phyloP scores from a whole-genome alignment of 1,284 basidiomycete genomes.

The Fomitopsis palustris region DNA sequence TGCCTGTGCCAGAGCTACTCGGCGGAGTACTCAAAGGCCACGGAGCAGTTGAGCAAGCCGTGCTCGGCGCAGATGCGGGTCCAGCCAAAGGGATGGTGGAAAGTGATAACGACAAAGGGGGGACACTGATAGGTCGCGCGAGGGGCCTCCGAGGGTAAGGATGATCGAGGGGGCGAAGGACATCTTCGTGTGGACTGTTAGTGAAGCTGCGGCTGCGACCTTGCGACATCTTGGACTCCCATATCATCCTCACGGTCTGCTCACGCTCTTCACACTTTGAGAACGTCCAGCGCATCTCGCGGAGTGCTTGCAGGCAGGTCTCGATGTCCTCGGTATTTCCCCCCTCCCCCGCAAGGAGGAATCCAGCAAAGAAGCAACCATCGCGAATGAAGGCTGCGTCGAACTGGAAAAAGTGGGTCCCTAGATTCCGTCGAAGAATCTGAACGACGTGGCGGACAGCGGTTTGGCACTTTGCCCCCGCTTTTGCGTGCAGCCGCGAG shows the following conservation, averaged over 20 bases:
- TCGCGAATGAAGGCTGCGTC: constrained; percentile 80
- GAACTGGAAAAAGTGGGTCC: constrained; percentile 67
- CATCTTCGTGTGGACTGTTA: constrained; percentile 20
- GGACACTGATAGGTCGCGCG: constrained; percentile 29
- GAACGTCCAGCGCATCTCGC: constrained; percentile 79
- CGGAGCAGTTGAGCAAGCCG: constrained; percentile 29
- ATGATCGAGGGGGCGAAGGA: constrained; percentile 16
- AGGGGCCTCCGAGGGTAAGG: constrained; percentile 23
- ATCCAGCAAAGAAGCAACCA: constrained; percentile 76
- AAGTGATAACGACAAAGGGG: constrained; percentile 25
- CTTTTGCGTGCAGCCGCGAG: constrained; percentile 49
- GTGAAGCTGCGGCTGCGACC: constrained; percentile 19
- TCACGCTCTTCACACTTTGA: constrained; percentile 71
- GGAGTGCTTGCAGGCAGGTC: constrained; percentile 67
- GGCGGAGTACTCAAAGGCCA: constrained; percentile 29
- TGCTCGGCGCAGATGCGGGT: constrained; percentile 29
- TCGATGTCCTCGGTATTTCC: constrained; percentile 67
- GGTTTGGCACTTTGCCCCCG: constrained; percentile 49
- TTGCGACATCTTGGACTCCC: constrained; percentile 33
- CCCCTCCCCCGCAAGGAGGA: constrained; percentile 56
- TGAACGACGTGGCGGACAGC: constrained; percentile 50
- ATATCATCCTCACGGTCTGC: constrained; percentile 57
- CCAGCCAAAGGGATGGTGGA: constrained; percentile 16
- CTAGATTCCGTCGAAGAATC: constrained; percentile 59
- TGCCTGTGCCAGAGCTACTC: constrained; percentile 21